Evolutionary conservation across 495 filamentous ascomycete genomes (phyloP), one percentile per base, ranked within the genome.

Genomic region (Amorphotheca resinae): DNA sequence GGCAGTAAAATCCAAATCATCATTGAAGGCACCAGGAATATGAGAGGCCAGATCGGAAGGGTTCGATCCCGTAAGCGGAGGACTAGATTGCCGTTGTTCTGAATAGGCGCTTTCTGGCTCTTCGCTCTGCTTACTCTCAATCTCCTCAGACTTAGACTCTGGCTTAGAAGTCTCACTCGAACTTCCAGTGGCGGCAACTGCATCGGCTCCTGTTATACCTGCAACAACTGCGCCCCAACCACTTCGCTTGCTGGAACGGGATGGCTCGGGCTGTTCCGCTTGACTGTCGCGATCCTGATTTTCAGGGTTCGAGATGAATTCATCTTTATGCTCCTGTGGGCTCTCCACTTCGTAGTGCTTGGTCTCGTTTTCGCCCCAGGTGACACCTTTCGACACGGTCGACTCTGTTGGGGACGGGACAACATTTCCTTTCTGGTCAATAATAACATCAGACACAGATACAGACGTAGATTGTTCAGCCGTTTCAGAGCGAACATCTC

Each of bases 1-100:
- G 18, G 80, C 80, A 14, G 78, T 72, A 37, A 86, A 86, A 25
- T 74, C 77, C 30, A 79, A 63, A 43, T 86, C 81, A 20, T 76
- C 66, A 6, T 53, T 67, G 54, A 70, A 78, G 0, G 55, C 48
- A 14, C 72, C 72, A 23, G 71, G 65, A 53, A 67, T 65, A 6
- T 65, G 61, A 6, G 50, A 43, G 14, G 42, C 25, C 33, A 38
- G 44, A 22, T 20, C 31, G 21, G 41, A 32, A 11, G 52, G 52
- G 18, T 54, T 48, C 2, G 52, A 38, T 2, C 44, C 52, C 17
- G 44, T 26, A 16, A 42, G 26, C 9, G 50, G 53, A 5, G 49
- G 47, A 17, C 37, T 48, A 30, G 34, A 15, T 37, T 32, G 17
- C 14, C 26, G 23, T 15, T 25, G 23, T 6, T 28, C 28, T n/a